A percentile compares a stretch with the other conserved stretches of the same genome.
Conservation (phyloP, 352 stramenopile species). For the Phytophthora meadii region DNA sequence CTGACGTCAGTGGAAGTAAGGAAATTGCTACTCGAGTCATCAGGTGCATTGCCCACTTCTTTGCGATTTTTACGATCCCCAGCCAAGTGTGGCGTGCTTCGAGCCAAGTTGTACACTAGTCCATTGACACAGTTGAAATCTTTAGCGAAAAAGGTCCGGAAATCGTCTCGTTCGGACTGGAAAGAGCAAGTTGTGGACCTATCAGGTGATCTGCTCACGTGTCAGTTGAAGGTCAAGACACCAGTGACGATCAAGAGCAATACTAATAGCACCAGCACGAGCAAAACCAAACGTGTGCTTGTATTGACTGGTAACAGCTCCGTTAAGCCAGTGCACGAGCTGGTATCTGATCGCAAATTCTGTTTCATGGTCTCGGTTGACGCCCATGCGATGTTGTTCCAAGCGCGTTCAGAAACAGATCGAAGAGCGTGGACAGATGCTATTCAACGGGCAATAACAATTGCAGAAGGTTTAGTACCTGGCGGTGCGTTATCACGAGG, state of each 20-base stretch:
- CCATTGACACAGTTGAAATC: slow-evolving; percentile 67
- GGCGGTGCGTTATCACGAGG: slow-evolving; percentile 37
- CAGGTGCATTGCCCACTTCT: slow-evolving; percentile 41
- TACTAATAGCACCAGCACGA: slow-evolving; percentile 11
- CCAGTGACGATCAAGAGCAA: slow-evolving; percentile 24
- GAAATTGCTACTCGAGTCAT: slow-evolving; percentile 48
- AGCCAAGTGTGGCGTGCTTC: slow-evolving; percentile 52
- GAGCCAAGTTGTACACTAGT: slow-evolving; percentile 59
- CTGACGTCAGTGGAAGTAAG: slow-evolving; percentile 51
- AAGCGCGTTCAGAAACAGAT: slow-evolving; percentile 59
- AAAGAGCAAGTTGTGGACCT: slow-evolving; percentile 74
- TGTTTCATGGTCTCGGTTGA: slow-evolving; percentile 77
- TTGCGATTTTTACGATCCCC: slow-evolving; percentile 62
- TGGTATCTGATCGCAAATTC: slow-evolving; percentile 63
- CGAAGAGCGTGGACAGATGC: slow-evolving; percentile 61
- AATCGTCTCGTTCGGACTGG: slow-evolving; percentile 43
- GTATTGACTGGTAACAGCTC: slow-evolving; percentile 52
- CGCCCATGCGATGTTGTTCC: slow-evolving; percentile 70
- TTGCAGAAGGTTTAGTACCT: slow-evolving; percentile 67
- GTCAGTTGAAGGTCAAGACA: slow-evolving; percentile 35
- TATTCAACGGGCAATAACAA: slow-evolving; percentile 74
- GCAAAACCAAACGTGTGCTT: slow-evolving; percentile 50
- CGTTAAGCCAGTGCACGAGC: slow-evolving; percentile 71
- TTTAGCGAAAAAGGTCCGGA: slow-evolving; percentile 53
- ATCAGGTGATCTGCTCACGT: slow-evolving; percentile 68